Conservation (phyloP, 2,329 filamentous ascomycete species). For the Aspergillus brasiliensis region DNA sequence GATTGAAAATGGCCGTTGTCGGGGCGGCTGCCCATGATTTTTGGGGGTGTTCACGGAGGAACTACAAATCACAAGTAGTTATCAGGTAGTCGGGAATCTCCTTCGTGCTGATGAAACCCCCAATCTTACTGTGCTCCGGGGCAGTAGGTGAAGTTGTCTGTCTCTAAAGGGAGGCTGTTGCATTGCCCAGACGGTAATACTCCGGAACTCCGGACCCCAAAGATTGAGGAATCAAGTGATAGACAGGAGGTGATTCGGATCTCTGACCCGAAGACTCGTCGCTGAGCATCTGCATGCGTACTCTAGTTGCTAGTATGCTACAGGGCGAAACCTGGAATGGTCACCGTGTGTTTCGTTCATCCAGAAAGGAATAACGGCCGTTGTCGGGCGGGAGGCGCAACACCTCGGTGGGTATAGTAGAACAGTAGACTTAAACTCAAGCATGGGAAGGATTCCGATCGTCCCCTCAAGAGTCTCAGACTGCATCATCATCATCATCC, state of each 20-base stretch:
- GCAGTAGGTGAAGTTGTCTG: not conserved
- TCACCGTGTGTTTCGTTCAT: slow-evolving; percentile 13
- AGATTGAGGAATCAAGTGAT: not conserved
- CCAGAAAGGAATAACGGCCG: not conserved
- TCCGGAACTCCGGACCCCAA: slow-evolving; percentile 8
- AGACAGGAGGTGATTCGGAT: slow-evolving; percentile 2
- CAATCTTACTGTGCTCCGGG: not conserved
- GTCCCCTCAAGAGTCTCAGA: slow-evolving; percentile 6
- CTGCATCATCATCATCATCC: too few species aligned
- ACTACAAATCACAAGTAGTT: not conserved
- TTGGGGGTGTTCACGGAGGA: not conserved
- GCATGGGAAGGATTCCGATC: slow-evolving; percentile 1
- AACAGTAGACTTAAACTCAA: not conserved
- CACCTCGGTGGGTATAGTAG: not conserved
- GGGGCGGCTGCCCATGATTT: not conserved
- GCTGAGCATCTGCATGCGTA: not conserved
- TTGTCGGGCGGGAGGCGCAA: not conserved
- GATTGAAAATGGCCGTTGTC: slow-evolving; percentile 7
- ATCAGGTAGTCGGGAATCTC: not conserved
- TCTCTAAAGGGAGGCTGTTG: not conserved
- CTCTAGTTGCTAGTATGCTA: not conserved
- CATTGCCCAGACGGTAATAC: slow-evolving; percentile 1
- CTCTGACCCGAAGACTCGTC: not conserved
- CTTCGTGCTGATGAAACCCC: not conserved
- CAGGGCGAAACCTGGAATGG: slow-evolving; percentile 1